Evolutionary conservation across 2,329 filamentous ascomycete species (phyloP).

Genomic region (Apiospora marii): DNA sequence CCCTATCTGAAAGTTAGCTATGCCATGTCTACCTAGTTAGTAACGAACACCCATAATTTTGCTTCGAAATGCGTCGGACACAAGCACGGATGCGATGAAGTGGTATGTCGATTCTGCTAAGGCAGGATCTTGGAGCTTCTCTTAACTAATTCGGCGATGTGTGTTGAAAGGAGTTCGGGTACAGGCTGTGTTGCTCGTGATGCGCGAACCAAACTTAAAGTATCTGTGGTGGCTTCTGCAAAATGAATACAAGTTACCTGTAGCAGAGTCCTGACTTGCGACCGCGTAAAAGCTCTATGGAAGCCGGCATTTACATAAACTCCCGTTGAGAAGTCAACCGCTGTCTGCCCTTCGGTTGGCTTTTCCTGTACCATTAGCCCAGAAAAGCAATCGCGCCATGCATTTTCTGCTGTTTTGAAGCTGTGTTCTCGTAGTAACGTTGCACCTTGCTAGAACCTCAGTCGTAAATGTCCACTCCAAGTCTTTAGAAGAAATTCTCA

Average conservation of each 20-base stretch:
- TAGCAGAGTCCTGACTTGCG: background rate
- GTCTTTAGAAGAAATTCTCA: background rate
- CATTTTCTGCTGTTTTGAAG: no score
- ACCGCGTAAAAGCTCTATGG: conserved; percentile 1
- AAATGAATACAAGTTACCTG: background rate
- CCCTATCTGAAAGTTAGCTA: background rate
- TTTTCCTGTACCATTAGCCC: background rate
- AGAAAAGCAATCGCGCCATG: background rate
- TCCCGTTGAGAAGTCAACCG: background rate
- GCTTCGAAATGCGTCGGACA: background rate
- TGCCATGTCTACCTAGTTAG: background rate
- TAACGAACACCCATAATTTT: background rate
- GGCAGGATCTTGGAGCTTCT: background rate
- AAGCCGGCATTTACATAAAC: background rate
- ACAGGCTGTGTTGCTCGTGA: background rate
- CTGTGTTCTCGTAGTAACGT: background rate
- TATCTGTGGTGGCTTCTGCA: background rate
- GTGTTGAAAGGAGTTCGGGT: background rate
- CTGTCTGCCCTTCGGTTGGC: background rate
- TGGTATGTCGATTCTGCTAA: background rate
- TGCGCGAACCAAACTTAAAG: background rate
- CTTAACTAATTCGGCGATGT: conserved; percentile 6
- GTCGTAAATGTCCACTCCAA: background rate
- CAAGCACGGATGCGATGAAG: conserved; percentile 9
- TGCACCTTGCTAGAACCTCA: background rate